Percentiles rank a stretch among this genome's conserved stretches.
These are phyloP conservation scores for Cardamine chenopodiifolia DNA, from an alignment of 345 rosid species.

Conservation along the genomic window DNA sequence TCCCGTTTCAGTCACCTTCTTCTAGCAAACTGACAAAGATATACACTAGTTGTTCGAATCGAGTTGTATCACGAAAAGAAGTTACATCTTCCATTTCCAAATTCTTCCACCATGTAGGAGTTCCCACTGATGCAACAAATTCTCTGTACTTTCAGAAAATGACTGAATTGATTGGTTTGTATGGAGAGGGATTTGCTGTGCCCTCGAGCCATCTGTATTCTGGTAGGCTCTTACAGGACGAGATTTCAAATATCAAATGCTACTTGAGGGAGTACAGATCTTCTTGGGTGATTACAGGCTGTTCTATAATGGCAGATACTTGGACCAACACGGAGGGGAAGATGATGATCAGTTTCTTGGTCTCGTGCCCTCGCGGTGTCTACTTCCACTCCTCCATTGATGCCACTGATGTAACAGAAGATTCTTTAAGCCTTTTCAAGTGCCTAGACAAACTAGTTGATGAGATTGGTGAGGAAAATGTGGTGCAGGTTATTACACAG, in stretches of 20 bases:
- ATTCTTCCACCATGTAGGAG: slow-evolving; percentile 62
- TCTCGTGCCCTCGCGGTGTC: slow-evolving; percentile 64
- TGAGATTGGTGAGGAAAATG: slow-evolving; percentile 74
- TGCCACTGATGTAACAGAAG: slow-evolving; percentile 59
- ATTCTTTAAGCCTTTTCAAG: slow-evolving; percentile 57
- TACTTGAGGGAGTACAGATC: slow-evolving; percentile 52
- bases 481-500: slow-evolving; percentile 72
- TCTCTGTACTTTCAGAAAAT: slow-evolving; percentile 63
- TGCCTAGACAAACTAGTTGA: slow-evolving; percentile 70
- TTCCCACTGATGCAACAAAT: slow-evolving; percentile 56
- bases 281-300: slow-evolving; percentile 55
- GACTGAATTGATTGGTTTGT: slow-evolving; percentile 57
- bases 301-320: slow-evolving; percentile 64
- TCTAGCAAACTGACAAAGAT: slow-evolving; percentile 47
- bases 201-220: slow-evolving; percentile 54
- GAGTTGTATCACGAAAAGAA: slow-evolving; percentile 51
- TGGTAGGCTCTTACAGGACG: slow-evolving; percentile 57
- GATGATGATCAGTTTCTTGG: slow-evolving; percentile 59
- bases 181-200: slow-evolving; percentile 52
- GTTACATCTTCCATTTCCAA: slow-evolving; percentile 60
- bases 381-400: slow-evolving; percentile 68
- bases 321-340: slow-evolving; percentile 70
- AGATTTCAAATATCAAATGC: slow-evolving; percentile 52
- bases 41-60: slow-evolving; percentile 41
- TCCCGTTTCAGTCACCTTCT: slow-evolving; percentile 42